A percentile compares a stretch with the other conserved stretches of the same genome.
phyloP scores from a whole-genome alignment of 2,329 filamentous ascomycete species.

The Sclerotinia glacialis region DNA sequence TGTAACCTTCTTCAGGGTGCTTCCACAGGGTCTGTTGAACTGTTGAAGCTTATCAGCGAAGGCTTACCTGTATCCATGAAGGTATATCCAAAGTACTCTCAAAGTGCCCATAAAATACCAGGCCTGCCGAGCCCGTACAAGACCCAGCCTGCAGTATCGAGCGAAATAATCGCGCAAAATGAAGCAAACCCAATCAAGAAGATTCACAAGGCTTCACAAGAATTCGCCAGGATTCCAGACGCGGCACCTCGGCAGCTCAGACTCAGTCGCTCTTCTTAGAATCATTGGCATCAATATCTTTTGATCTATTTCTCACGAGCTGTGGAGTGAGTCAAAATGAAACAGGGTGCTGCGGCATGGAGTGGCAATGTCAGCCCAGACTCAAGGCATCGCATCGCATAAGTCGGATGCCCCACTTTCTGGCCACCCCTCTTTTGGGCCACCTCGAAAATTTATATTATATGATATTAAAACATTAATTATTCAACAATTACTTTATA shows the following conservation, averaged over 20 bases:
- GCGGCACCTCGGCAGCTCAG: not conserved
- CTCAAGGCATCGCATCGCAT: not conserved
- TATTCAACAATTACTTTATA: too few species aligned
- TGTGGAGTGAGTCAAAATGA: conserved; percentile 1
- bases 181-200: too few species aligned
- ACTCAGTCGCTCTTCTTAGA: not conserved
- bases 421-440: too few species aligned
- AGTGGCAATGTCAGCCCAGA: not conserved
- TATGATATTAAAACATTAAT: too few species aligned
- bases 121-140: not conserved
- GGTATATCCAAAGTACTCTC: not conserved
- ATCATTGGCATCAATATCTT: not conserved
- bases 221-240: too few species aligned
- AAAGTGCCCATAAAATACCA: not conserved
- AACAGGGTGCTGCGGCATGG: not conserved
- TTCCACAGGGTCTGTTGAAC: not conserved
- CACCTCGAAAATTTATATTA: too few species aligned
- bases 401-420: too few species aligned
- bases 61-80: not conserved
- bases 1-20: too few species aligned
- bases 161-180: not conserved
- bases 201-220: not conserved
- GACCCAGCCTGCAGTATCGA: not conserved
- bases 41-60: not conserved
- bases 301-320: not conserved